Conservation (phyloP, 2,329 filamentous ascomycete genomes). For the Leptographium galeiforme region DNA sequence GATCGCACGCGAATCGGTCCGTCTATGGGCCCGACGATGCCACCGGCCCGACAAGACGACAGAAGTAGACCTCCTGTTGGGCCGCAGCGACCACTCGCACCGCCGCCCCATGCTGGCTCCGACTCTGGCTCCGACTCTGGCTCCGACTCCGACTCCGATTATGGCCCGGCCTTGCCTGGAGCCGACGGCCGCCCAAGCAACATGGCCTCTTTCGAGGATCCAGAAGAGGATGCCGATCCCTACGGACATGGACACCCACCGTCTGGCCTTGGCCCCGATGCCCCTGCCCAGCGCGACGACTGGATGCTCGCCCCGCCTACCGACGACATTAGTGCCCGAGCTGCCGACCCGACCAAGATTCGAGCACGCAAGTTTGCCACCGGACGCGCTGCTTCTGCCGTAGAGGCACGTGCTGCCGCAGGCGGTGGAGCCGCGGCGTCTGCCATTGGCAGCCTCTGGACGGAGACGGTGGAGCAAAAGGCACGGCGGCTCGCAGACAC, state of each 20-base stretch:
- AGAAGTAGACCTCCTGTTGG: constrained; percentile 19
- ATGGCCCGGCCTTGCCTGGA: constrained; percentile 45
- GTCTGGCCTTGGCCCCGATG: constrained; percentile 15
- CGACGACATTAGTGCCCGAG: constrained; percentile 37
- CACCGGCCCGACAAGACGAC: constrained; percentile 1
- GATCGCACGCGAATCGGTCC: not conserved
- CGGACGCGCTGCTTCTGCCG: constrained; percentile 27
- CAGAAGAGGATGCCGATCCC: constrained; percentile 19
- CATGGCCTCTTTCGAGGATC: constrained; percentile 22
- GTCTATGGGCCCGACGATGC: constrained; percentile 16
- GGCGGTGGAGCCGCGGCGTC: constrained; percentile 19
- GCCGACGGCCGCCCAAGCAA: constrained; percentile 15
- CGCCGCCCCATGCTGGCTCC: constrained; percentile 19
- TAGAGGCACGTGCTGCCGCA: constrained; percentile 5
- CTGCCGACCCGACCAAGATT: constrained; percentile 70
- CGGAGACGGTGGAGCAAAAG: constrained; percentile 83
- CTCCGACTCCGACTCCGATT: constrained; percentile 37
- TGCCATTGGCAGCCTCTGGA: constrained; percentile 62
- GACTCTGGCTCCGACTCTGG: constrained; percentile 24
- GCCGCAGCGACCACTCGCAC: constrained; percentile 17
- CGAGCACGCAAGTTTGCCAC: constrained; percentile 73
- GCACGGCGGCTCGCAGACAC: constrained; percentile 67
- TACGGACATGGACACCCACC: constrained; percentile 20
- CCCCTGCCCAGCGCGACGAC: constrained; percentile 57
- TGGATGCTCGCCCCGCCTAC: constrained; percentile 69